Evolutionary conservation across 345 rosid genomes (phyloP).

Genomic region (Syzygium aqueum): DNA sequence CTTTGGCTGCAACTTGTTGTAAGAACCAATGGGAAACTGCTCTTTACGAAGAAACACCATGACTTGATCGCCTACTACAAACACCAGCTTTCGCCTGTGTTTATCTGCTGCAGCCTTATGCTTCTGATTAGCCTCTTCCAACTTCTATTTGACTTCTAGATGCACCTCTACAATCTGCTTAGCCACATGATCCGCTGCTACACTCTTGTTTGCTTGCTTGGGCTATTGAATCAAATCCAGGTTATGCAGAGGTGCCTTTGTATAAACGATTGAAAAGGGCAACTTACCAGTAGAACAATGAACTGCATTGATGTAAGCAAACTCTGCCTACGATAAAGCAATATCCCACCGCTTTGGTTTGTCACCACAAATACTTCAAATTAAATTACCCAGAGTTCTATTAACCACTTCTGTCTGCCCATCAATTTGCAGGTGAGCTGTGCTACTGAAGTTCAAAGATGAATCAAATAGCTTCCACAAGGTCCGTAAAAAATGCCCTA

Average conservation of each 20-base stretch:
- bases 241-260: no score
- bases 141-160: background rate
- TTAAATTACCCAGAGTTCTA: no score
- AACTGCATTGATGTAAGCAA: background rate
- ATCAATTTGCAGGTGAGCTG: no score
- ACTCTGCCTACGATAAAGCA: background rate
- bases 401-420: no score
- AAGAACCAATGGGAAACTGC: background rate
- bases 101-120: background rate
- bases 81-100: background rate
- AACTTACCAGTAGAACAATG: background rate
- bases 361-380: no score
- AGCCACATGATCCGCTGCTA: background rate
- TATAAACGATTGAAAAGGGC: background rate
- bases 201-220: background rate
- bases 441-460: no score
- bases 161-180: background rate
- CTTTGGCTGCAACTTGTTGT: constrained; percentile 1
- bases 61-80: background rate
- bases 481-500: no score
- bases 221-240: no score
- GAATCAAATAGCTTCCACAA: no score
- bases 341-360: no score
- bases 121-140: background rate
- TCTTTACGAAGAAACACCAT: background rate